Evolutionary conservation across 1,284 basidiomycete genomes (phyloP).

Genomic region (Boletus smithii): DNA sequence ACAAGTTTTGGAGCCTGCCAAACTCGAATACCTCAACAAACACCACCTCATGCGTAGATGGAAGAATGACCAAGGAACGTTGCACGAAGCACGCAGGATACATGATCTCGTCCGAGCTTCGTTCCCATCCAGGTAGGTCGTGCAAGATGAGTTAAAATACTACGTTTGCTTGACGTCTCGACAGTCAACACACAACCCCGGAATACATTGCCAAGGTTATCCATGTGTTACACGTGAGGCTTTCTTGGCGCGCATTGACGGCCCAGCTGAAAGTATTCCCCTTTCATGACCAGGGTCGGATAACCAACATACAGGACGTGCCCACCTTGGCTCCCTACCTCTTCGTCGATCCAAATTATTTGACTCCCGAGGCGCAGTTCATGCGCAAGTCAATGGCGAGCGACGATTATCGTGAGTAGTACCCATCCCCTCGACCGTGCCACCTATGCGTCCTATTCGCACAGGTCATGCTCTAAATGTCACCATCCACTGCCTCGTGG

Average conservation of each 20-base stretch:
- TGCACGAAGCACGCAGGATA: constrained; percentile 47
- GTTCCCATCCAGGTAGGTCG: constrained; percentile 39
- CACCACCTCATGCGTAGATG: constrained; percentile 60
- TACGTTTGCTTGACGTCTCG: not conserved
- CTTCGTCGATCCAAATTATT: constrained; percentile 66
- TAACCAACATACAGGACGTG: constrained; percentile 67
- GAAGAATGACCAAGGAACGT: constrained; percentile 44
- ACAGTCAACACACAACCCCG: constrained; percentile 47
- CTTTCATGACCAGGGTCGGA: constrained; percentile 53
- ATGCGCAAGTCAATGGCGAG: constrained; percentile 50
- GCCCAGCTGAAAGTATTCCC: not conserved
- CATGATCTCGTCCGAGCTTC: constrained; percentile 43
- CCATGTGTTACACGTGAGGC: constrained; percentile 48
- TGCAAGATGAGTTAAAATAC: not conserved
- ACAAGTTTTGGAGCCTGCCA: constrained; percentile 65
- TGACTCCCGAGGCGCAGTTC: constrained; percentile 48
- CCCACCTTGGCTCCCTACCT: constrained; percentile 67
- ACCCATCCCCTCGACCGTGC: not conserved
- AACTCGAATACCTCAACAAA: constrained; percentile 77
- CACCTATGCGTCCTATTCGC: constrained; percentile 2
- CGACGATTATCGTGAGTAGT: constrained; percentile 43
- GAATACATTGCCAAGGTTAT: constrained; percentile 61
- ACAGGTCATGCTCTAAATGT: constrained; percentile 23
- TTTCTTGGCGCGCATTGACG: not conserved
- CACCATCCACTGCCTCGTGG: constrained; percentile 8